These are phyloP conservation scores for Trypanosoma avium DNA, from an alignment of 208 protist genomes.

Conservation along the genomic window DNA sequence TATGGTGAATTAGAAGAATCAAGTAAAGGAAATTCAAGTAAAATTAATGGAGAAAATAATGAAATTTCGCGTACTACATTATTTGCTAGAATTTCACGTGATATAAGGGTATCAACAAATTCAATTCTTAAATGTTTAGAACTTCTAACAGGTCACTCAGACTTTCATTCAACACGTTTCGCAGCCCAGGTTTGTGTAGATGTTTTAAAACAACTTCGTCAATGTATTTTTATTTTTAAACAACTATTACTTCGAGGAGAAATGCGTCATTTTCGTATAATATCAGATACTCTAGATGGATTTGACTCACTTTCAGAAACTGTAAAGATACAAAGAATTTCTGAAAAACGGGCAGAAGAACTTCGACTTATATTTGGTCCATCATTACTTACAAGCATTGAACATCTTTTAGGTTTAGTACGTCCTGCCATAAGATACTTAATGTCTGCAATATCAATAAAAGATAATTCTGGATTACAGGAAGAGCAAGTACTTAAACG, in stretches of 20 bases:
- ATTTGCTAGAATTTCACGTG: slow-evolving; percentile 46
- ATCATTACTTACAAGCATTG: slow-evolving; percentile 49
- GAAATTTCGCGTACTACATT: background rate
- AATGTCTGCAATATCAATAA: slow-evolving; percentile 34
- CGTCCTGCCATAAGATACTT: slow-evolving; percentile 51
- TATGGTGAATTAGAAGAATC: slow-evolving; percentile 25
- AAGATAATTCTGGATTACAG: slow-evolving; percentile 20
- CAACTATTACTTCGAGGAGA: slow-evolving; percentile 36
- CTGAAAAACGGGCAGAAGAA: slow-evolving; percentile 30
- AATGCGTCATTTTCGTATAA: background rate
- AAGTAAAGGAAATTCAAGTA: background rate
- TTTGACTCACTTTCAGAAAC: slow-evolving; percentile 8
- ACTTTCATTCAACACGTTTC: slow-evolving; percentile 56
- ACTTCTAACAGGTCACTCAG: slow-evolving; percentile 41
- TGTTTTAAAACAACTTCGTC: slow-evolving; percentile 64
- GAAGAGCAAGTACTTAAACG: slow-evolving; percentile 49
- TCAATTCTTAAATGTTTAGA: slow-evolving; percentile 58
- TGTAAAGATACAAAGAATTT: slow-evolving; percentile 22
- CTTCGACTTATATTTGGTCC: slow-evolving; percentile 52
- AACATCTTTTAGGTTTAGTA: slow-evolving; percentile 48
- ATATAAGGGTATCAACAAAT: slow-evolving; percentile 53
- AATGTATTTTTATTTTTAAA: slow-evolving; percentile 50
- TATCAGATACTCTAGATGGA: background rate
- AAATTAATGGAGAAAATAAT: background rate
- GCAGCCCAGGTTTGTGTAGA: slow-evolving; percentile 68